phyloP scores from a whole-genome alignment of 73 alveolate species.

The Symbiodinium pilosum region DNA sequence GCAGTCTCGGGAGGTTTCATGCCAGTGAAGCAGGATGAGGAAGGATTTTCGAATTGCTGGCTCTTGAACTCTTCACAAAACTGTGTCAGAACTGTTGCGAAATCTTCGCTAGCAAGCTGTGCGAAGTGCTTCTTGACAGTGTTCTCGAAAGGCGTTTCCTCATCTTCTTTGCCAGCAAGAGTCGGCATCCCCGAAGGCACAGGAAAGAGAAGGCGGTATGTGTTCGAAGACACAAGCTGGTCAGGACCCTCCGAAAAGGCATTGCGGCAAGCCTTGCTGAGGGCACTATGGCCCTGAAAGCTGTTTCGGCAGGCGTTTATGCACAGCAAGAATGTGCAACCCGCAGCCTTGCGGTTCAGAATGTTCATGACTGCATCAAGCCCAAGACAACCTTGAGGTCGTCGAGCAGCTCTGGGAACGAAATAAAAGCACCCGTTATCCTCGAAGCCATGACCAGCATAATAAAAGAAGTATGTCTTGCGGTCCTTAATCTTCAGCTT shows the following conservation, averaged over 20 bases:
- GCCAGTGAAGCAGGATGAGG: not conserved
- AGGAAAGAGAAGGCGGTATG: not conserved
- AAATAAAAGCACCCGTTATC: not conserved
- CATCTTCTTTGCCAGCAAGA: not conserved
- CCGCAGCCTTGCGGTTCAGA: not conserved
- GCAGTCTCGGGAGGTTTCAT: not conserved
- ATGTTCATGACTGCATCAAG: not conserved
- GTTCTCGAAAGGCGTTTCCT: not conserved
- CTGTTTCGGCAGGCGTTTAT: slow-evolving; percentile 14
- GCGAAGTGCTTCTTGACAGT: not conserved
- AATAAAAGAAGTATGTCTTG: not conserved
- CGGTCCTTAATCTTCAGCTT: not conserved
- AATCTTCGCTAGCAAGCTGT: not conserved
- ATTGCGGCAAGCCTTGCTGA: not conserved
- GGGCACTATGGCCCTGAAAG: not conserved
- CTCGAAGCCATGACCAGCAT: slow-evolving; percentile 36
- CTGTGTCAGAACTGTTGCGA: too few relatives aligned
- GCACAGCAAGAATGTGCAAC: slow-evolving; percentile 7
- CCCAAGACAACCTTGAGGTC: not conserved
- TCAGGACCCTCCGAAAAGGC: not conserved
- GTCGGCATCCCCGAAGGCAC: not conserved
- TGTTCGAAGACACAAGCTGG: not conserved
- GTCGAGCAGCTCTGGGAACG: not conserved
- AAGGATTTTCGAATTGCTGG: not conserved
- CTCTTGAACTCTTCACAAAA: not conserved